phyloP scores from a whole-genome alignment of 305 asterid genomes.

The Plantago rigida region DNA sequence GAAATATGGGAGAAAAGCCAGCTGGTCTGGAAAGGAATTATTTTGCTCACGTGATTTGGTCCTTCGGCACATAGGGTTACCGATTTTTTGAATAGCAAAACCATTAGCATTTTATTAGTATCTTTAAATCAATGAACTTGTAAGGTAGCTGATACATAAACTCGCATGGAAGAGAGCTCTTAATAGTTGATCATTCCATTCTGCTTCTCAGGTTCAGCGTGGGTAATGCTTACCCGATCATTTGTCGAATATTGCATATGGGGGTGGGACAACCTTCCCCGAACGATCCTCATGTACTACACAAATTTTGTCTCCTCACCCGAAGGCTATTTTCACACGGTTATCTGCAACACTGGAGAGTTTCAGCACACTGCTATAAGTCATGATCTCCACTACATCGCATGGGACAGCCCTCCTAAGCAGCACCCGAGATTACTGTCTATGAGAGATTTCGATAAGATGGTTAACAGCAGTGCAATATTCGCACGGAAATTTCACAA shows the following conservation, averaged over 20 bases:
- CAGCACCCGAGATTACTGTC: conserved; percentile 74
- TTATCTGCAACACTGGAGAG: conserved; percentile 70
- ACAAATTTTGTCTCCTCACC: conserved; percentile 83
- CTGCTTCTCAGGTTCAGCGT: conserved; percentile 68
- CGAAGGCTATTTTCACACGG: conserved; percentile 88
- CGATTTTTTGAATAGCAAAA: too few relatives aligned
- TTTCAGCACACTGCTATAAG: conserved; percentile 64
- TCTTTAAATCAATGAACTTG: too few relatives aligned
- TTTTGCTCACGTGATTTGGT: too few relatives aligned
- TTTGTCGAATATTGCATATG: conserved; percentile 79
- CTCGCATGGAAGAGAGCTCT: too few relatives aligned
- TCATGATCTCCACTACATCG: conserved; percentile 89
- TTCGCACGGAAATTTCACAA: conserved; percentile 80
- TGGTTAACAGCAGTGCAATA: conserved; percentile 87
- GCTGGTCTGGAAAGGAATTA: too few relatives aligned
- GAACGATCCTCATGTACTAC: conserved; percentile 85
- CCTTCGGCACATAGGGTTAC: too few relatives aligned
- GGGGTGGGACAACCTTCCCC: conserved; percentile 91
- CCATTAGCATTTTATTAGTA: too few relatives aligned
- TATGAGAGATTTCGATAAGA: conserved; percentile 51
- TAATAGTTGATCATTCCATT: not conserved
- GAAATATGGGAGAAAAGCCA: too few relatives aligned
- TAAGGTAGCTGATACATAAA: too few relatives aligned
- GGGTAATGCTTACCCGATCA: conserved; percentile 80
- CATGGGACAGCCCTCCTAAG: conserved; percentile 94